phyloP scores from a whole-genome alignment of 805 yeast species.

The Pichia insulana region DNA sequence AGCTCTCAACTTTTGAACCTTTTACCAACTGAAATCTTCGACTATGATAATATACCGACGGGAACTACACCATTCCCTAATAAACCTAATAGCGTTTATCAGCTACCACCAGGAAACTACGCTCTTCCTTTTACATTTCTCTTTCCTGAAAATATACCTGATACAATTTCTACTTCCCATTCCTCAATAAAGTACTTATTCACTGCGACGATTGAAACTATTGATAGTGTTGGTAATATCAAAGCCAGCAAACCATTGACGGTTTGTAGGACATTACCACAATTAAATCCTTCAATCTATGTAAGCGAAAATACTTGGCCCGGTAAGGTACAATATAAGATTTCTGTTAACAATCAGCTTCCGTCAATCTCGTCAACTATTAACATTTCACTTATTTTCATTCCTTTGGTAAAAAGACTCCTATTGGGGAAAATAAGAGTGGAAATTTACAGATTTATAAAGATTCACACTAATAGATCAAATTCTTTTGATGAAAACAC shows the following conservation, averaged over 20 bases:
- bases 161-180: conserved; percentile 42
- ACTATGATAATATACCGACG: conserved; percentile 10
- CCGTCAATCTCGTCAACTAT: conserved; percentile 36
- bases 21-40: neutral
- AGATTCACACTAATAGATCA: conserved; percentile 15
- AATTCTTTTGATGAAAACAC: conserved; percentile 17
- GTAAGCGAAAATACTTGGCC: conserved; percentile 47
- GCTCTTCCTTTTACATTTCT: conserved; percentile 37
- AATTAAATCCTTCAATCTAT: conserved; percentile 29
- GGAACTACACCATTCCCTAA: conserved; percentile 30
- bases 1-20: neutral
- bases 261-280: conserved; percentile 36
- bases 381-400: conserved; percentile 34
- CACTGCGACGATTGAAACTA: conserved; percentile 7
- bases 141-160: conserved; percentile 40
- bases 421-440: conserved; percentile 28
- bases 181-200: conserved; percentile 31
- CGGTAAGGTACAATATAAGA: conserved; percentile 42
- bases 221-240: conserved; percentile 14
- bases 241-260: conserved; percentile 31
- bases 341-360: conserved; percentile 18
- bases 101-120: conserved; percentile 44
- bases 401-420: conserved; percentile 41
- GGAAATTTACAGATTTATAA: conserved; percentile 27
- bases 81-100: conserved; percentile 18